A percentile compares a stretch with the other conserved stretches of the same genome.
These are phyloP conservation scores for Mercurialis annua DNA, from an alignment of 345 rosid species.

Conservation along the genomic window DNA sequence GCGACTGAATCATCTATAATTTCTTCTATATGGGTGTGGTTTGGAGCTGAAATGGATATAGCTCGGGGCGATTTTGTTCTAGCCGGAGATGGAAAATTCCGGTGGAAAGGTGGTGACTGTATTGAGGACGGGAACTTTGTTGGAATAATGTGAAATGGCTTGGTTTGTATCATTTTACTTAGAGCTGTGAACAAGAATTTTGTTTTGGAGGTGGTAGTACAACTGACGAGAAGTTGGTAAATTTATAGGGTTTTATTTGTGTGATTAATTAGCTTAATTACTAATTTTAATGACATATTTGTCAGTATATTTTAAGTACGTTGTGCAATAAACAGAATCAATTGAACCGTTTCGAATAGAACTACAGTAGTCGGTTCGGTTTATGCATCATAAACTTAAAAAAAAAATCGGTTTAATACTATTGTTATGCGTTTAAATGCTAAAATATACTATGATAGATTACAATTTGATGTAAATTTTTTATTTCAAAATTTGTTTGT, in stretches of 20 bases:
- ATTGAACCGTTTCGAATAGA: too few species aligned
- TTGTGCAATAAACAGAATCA: too few species aligned
- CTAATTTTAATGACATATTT: slow-evolving; percentile 20
- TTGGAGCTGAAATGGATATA: slow-evolving; percentile 48
- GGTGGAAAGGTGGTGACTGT: slow-evolving; percentile 30
- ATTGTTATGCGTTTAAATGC: too few species aligned
- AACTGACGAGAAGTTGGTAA: not conserved
- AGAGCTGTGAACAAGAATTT: not conserved
- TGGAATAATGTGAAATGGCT: slow-evolving; percentile 29
- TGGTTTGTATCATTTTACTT: slow-evolving; percentile 31
- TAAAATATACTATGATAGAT: too few species aligned
- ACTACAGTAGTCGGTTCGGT: too few species aligned
- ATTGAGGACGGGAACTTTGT: slow-evolving; percentile 34
- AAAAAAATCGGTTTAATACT: too few species aligned
- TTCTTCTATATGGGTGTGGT: not conserved
- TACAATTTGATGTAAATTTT: too few species aligned
- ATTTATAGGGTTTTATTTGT: not conserved
- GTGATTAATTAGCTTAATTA: not conserved
- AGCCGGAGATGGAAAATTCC: slow-evolving; percentile 19
- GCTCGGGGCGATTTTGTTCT: slow-evolving; percentile 37
- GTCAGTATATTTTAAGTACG: too few species aligned
- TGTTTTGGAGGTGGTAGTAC: not conserved
- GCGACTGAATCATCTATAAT: slow-evolving; percentile 42
- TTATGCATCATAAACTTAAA: too few species aligned
- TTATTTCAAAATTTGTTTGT: too few species aligned